Conservation (phyloP, 345 rosid genomes). For the Populus tremula region DNA sequence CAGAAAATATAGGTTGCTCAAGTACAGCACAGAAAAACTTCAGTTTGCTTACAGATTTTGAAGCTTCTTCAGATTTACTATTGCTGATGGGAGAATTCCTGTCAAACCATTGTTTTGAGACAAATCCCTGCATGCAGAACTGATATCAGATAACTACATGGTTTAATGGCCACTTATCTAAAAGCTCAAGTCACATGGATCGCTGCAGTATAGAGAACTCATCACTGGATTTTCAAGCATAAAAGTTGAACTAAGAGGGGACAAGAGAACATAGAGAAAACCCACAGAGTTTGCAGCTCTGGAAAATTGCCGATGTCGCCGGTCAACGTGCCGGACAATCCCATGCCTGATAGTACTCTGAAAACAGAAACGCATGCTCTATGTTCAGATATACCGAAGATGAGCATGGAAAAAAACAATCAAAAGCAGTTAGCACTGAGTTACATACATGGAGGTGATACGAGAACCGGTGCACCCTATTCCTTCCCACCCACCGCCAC, state of each 20-base stretch:
- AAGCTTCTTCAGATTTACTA: constrained; percentile 8
- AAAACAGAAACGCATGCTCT: background rate
- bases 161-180: too few relatives aligned
- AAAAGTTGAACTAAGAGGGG: background rate
- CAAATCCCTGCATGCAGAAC: constrained; percentile 1
- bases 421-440: background rate
- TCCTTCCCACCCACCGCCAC: constrained; percentile 8
- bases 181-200: too few relatives aligned
- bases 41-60: background rate
- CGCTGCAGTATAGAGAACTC: background rate
- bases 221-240: background rate
- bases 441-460: constrained; percentile 13
- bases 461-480: constrained; percentile 2
- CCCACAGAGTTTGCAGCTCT: background rate
- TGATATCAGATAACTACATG: background rate
- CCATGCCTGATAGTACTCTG: background rate
- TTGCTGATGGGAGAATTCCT: constrained; percentile 8
- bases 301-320: background rate
- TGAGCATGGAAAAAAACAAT: background rate
- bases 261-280: background rate
- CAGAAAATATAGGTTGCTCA: background rate
- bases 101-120: constrained; percentile 5
- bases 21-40: background rate
- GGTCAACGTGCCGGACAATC: background rate
- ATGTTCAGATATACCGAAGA: background rate